These are phyloP conservation scores for Euphorbia pulcherrima DNA, from an alignment of 345 rosid species.

Conservation along the genomic window DNA sequence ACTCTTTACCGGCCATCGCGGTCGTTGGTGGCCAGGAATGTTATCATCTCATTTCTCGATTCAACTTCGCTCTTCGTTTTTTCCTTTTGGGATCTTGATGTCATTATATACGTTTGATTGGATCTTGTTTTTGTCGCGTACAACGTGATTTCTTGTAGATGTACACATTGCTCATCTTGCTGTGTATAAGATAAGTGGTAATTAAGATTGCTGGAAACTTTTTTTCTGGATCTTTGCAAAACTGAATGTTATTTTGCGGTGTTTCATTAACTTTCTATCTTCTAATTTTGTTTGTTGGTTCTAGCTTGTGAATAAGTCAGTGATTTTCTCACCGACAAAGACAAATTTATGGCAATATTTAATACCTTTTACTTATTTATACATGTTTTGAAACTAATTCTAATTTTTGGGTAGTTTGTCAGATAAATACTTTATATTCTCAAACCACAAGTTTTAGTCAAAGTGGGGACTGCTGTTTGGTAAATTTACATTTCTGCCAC, in stretches of 20 bases:
- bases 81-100: background rate
- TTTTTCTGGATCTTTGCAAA: background rate
- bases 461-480: too few species aligned
- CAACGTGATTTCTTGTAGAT: too few species aligned
- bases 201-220: background rate
- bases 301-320: background rate
- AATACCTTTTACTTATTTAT: too few species aligned
- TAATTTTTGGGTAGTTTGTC: too few species aligned
- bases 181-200: background rate
- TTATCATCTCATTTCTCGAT: background rate
- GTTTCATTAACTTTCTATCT: background rate
- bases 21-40: conserved; percentile 93
- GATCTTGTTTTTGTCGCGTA: background rate
- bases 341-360: too few species aligned
- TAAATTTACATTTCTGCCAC: too few species aligned
- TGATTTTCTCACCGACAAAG: too few species aligned
- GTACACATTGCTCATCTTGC: background rate
- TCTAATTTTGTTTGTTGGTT: background rate
- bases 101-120: background rate
- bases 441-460: too few species aligned
- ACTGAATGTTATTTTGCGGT: background rate
- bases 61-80: background rate
- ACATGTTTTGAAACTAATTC: too few species aligned
- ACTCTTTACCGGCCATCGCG: conserved; percentile 88
- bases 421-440: too few species aligned